Percentiles rank a stretch among this genome's conserved stretches.
These are phyloP conservation scores for Paramecium sonneborni DNA, from an alignment of 73 alveolate genomes.

Conservation along the genomic window DNA sequence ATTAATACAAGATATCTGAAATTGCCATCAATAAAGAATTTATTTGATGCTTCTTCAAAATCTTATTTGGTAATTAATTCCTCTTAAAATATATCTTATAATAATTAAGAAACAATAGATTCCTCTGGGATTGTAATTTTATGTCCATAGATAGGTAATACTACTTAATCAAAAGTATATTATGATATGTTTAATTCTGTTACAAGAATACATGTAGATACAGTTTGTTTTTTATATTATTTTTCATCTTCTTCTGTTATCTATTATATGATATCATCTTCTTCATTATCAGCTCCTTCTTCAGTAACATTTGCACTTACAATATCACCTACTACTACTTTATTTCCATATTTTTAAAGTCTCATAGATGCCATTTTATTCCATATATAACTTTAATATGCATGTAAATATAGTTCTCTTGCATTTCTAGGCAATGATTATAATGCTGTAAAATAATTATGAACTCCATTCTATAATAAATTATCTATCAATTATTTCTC, in stretches of 20 bases:
- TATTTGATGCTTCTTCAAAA: slow-evolving; percentile 78
- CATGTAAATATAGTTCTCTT: slow-evolving; percentile 89
- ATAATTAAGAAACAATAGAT: slow-evolving; percentile 72
- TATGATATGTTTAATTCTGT: slow-evolving; percentile 82
- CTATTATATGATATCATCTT: slow-evolving; percentile 66
- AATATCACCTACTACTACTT: slow-evolving; percentile 92
- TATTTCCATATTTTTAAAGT: slow-evolving; percentile 79
- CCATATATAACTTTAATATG: slow-evolving; percentile 97
- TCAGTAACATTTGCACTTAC: slow-evolving; percentile 82
- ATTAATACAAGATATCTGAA: slow-evolving; percentile 85
- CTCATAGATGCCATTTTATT: slow-evolving; percentile 91
- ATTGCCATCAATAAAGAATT: slow-evolving; percentile 88
- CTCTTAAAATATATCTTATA: slow-evolving; percentile 80
- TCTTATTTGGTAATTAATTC: slow-evolving; percentile 86
- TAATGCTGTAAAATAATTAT: slow-evolving; percentile 81
- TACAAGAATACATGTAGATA: slow-evolving; percentile 74
- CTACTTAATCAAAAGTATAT: slow-evolving; percentile 86
- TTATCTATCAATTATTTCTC: slow-evolving; percentile 85
- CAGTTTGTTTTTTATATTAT: slow-evolving; percentile 57
- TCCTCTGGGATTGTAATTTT: slow-evolving; percentile 83
- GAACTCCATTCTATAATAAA: slow-evolving; percentile 76
- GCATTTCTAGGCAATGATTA: slow-evolving; percentile 75
- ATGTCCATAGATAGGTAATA: slow-evolving; percentile 94
- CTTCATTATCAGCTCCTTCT: slow-evolving; percentile 74
- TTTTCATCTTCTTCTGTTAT: slow-evolving; percentile 76